Percentiles rank a stretch among this genome's conserved stretches.
Evolutionary conservation across 2,329 filamentous ascomycete species (phyloP).

Genomic region (Fusarium sp.): DNA sequence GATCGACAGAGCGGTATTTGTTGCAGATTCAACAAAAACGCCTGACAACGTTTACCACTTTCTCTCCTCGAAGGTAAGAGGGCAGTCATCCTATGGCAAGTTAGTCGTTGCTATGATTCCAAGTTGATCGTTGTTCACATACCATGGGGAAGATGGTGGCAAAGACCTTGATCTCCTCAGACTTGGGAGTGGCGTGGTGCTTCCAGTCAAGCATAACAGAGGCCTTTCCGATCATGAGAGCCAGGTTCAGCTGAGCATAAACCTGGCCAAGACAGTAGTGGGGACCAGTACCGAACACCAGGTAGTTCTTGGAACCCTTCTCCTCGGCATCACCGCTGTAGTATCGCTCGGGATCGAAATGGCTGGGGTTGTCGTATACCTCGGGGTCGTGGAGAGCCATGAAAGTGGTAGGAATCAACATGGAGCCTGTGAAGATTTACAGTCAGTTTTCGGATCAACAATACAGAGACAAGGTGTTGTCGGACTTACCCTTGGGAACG

Average conservation of each 20-base stretch:
- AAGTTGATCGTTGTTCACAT: constrained; percentile 52
- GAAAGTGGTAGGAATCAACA: constrained; percentile 94
- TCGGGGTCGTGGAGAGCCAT: constrained; percentile 92
- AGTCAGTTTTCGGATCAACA: constrained; percentile 30
- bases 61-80: constrained; percentile 75
- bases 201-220: constrained; percentile 89
- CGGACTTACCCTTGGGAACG: constrained; percentile 79
- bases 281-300: constrained; percentile 94
- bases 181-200: constrained; percentile 84
- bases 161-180: constrained; percentile 98
- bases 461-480: not conserved
- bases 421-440: constrained; percentile 69
- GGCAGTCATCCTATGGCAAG: constrained; percentile 78
- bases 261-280: constrained; percentile 97
- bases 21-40: constrained; percentile 15
- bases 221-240: constrained; percentile 90
- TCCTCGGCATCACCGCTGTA: constrained; percentile 89
- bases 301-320: constrained; percentile 90
- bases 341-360: constrained; percentile 92
- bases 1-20: constrained; percentile 12
- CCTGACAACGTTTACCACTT: constrained; percentile 56
- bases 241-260: constrained; percentile 90
- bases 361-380: constrained; percentile 89
- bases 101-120: constrained; percentile 42
- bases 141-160: constrained; percentile 98